Base-by-base conservation (phyloP, 106 monocot species). In the Chionographis japonica region DNA sequence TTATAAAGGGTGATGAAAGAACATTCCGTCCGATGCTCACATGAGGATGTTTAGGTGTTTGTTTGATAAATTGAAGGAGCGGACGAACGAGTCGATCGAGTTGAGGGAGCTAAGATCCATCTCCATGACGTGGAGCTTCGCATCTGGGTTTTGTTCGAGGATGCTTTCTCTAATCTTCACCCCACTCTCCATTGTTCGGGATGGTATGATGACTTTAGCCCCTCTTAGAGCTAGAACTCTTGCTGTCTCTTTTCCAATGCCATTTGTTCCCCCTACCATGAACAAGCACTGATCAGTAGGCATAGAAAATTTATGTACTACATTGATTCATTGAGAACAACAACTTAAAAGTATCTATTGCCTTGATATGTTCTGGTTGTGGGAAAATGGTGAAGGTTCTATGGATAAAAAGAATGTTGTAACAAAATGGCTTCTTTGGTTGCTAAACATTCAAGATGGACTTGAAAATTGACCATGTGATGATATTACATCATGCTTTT, bases 181-280 rank as follows among this genome's bases (percentile, higher is more conserved):
- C n/a, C 88, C 91, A 13, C 72, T 82, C 19, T 91, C 88, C 53
- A 81, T 16, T 27, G 81, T 83, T 40, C 86, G 51, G 37, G 81
- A 81, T 54, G 91, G 80, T 50, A 88, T 80, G 41, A 95, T 80
- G 54, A 91, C 88, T 55, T 79, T 79, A 56, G 88, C 95, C 13
- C 89, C 93, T 78, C 86, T 74, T 40, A 91, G 64, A 20, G 95
- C 88, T 4, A 95, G 82, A 54, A 94, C 84, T 73, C 91, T 70
- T 46, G 85, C 91, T 10, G 94, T 88, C 79, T 95, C 95, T 68
- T 84, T 83, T 19, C 95, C 95, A 43, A 95, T 88, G 3, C 91
- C 95, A 80, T 68, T 88, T 53, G 91, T 91, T 60, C 81, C 86
- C 38, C 88, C 91, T 95, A 43, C 57, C 65, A 59, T 42, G 11